Conservation (phyloP, 2,329 filamentous ascomycete species). For the Tolypocladium endophyticum region DNA sequence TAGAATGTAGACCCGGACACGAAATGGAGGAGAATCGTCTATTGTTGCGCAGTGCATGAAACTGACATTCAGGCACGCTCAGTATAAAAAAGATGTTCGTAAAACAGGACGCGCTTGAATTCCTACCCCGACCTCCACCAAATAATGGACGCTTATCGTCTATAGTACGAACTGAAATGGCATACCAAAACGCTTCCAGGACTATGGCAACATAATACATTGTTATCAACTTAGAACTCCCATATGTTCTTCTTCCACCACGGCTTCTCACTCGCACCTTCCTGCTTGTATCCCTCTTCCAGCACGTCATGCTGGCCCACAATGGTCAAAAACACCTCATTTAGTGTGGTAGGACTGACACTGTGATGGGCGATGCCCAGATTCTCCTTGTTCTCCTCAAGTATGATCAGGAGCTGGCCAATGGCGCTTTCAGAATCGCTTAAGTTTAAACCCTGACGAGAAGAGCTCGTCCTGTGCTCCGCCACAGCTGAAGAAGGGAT, state of each 20-base stretch:
- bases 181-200: background rate
- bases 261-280: slow-evolving; percentile 2
- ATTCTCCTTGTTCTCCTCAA: slow-evolving; percentile 59
- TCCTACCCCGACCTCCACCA: background rate
- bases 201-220: background rate
- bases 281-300: slow-evolving; percentile 53
- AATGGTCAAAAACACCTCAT: slow-evolving; percentile 83
- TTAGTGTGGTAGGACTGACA: slow-evolving; percentile 75
- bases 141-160: background rate
- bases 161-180: background rate
- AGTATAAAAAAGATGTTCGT: background rate
- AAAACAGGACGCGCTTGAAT: background rate
- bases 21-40: background rate
- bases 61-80: background rate
- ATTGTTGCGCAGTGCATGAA: background rate
- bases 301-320: slow-evolving; percentile 69
- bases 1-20: background rate
- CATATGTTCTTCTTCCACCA: background rate
- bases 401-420: slow-evolving; percentile 56
- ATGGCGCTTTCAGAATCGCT: slow-evolving; percentile 36
- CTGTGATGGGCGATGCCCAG: slow-evolving; percentile 78
- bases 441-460: background rate
- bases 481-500: slow-evolving; percentile 24
- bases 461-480: slow-evolving; percentile 34
- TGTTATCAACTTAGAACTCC: background rate